phyloP scores from a whole-genome alignment of 371 early-diverging fungal genomes.

The Mortierella sp. region DNA sequence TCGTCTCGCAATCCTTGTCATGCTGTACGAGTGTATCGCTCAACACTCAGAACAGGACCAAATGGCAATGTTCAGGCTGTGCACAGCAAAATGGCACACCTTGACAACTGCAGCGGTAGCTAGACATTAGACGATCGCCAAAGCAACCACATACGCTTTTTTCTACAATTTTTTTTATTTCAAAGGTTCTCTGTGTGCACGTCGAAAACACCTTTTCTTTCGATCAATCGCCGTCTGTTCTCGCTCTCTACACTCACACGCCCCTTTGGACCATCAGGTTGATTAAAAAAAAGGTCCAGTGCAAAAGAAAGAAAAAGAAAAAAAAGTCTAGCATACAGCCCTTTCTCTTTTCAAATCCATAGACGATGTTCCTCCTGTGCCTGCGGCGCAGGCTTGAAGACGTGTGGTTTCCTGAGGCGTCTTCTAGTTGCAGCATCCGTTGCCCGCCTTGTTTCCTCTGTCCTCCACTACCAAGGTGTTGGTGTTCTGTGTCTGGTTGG shows the following conservation, averaged over 20 bases:
- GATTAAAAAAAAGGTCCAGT: not conserved
- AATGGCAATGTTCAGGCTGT: no score
- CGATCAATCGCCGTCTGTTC: not conserved
- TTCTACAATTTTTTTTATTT: slow-evolving; percentile 7
- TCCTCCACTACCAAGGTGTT: slow-evolving; percentile 53
- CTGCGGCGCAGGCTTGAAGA: not conserved
- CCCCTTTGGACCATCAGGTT: not conserved
- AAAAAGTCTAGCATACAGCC: not conserved
- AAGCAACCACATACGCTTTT: not conserved
- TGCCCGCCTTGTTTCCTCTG: slow-evolving; percentile 42
- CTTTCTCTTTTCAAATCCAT: not conserved
- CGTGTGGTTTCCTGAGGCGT: not conserved
- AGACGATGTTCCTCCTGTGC: not conserved
- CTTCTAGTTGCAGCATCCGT: slow-evolving; percentile 56
- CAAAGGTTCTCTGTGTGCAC: not conserved
- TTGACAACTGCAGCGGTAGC: not conserved
- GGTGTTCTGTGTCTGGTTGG: slow-evolving; percentile 57
- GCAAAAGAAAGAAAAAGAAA: no score
- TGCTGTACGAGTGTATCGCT: no score
- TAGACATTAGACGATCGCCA: not conserved
- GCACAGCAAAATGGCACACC: no score
- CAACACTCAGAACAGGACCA: no score
- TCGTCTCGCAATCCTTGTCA: no score
- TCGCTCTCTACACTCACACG: not conserved
- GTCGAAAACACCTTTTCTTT: not conserved